phyloP scores from a whole-genome alignment of 108 stramenopile species.

The Pseudonitzschia multistriata region DNA sequence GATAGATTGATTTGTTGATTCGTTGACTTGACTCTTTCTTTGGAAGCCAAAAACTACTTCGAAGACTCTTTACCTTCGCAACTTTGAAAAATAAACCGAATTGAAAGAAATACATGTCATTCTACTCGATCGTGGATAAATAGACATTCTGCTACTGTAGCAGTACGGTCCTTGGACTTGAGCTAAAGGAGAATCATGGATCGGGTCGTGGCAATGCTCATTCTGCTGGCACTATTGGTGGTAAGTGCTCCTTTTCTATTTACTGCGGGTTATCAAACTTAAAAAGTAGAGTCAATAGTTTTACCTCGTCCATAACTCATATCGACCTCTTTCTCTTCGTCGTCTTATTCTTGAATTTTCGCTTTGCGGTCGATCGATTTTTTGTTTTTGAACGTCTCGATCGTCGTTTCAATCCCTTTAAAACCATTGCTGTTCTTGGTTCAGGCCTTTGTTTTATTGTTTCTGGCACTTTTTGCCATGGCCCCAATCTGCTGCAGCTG shows the following conservation, averaged over 20 bases:
- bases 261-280: background rate
- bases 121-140: background rate
- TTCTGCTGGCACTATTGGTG: conserved; percentile 70
- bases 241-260: conserved; percentile 44
- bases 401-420: conserved; percentile 5
- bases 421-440: background rate
- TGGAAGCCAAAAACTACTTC: background rate
- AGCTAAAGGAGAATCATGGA: conserved; percentile 58
- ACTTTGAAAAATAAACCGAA: background rate
- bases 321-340: background rate
- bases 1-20: background rate
- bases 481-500: conserved; percentile 80
- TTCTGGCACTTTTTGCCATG: conserved; percentile 75
- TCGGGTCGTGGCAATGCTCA: conserved; percentile 77
- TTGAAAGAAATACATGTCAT: conserved; percentile 2
- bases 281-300: conserved; percentile 1
- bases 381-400: background rate
- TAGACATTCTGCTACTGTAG: conserved; percentile 11
- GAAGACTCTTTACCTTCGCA: background rate
- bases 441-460: conserved; percentile 54
- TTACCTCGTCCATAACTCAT: background rate
- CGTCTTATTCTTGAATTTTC: background rate
- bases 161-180: background rate
- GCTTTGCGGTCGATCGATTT: background rate
- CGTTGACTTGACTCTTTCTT: too few relatives aligned